phyloP scores from a whole-genome alignment of 2,329 filamentous ascomycete species.

The Pseudogymnoascus sp. region DNA sequence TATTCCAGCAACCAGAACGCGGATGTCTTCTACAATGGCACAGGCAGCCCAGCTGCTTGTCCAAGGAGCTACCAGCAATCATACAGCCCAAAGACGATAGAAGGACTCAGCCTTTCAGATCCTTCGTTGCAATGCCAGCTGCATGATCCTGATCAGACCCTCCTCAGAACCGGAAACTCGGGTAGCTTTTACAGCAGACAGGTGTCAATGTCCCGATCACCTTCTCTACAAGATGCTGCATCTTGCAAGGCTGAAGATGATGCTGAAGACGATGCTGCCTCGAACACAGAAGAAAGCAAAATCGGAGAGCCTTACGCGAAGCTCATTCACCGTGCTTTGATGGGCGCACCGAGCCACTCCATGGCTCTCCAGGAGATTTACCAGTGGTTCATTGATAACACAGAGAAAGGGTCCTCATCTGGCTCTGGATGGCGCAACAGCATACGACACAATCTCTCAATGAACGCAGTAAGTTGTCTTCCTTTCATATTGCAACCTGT shows the following conservation, averaged over 20 bases:
- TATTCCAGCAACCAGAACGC: neutral
- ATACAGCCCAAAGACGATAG: neutral
- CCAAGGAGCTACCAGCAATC: constrained; percentile 1
- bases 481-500: constrained; percentile 10
- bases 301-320: constrained; percentile 64
- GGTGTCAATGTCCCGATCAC: constrained; percentile 10
- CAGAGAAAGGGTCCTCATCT: constrained; percentile 57
- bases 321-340: constrained; percentile 69
- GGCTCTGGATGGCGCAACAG: constrained; percentile 83
- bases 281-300: constrained; percentile 21
- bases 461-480: constrained; percentile 68
- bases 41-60: neutral
- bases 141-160: neutral
- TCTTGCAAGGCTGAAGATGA: constrained; percentile 22
- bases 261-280: constrained; percentile 19
- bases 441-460: constrained; percentile 89
- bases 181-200: constrained; percentile 1
- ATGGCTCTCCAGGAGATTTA: constrained; percentile 85
- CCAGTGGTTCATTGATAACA: constrained; percentile 78
- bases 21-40: neutral
- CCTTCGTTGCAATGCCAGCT: neutral
- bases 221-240: constrained; percentile 13
- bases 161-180: neutral
- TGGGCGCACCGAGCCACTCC: constrained; percentile 54
- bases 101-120: neutral